Percentiles rank a stretch among this genome's conserved stretches.
These are phyloP conservation scores for Conticribra guillardii DNA, from an alignment of 108 stramenopile species.

Conservation along the genomic window DNA sequence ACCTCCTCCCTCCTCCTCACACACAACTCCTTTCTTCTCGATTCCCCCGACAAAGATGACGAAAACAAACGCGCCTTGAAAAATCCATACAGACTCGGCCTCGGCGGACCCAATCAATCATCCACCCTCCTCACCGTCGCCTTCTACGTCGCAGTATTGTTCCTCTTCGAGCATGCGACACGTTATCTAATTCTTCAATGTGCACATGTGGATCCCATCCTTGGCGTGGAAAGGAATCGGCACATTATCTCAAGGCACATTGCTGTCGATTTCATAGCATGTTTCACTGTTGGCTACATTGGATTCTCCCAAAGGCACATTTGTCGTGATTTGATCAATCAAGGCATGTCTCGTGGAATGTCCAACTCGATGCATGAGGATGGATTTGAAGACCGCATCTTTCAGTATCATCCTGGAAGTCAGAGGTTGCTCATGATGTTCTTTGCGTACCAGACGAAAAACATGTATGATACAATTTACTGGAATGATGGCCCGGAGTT, in stretches of 20 bases:
- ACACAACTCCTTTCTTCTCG: slow-evolving; percentile 32
- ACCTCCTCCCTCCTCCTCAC: slow-evolving; percentile 36
- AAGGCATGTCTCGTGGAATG: background rate
- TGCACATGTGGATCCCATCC: slow-evolving; percentile 55
- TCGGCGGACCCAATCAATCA: slow-evolving; percentile 39
- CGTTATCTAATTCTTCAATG: slow-evolving; percentile 5
- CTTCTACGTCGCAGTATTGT: slow-evolving; percentile 37
- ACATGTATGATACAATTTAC: slow-evolving; percentile 76
- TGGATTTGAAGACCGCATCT: slow-evolving; percentile 61
- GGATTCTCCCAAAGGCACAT: slow-evolving; percentile 54
- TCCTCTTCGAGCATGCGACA: slow-evolving; percentile 23
- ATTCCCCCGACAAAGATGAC: slow-evolving; percentile 20
- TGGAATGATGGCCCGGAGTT: slow-evolving; percentile 88
- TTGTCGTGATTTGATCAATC: slow-evolving; percentile 40
- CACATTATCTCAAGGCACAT: slow-evolving; percentile 81
- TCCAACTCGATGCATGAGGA: slow-evolving; percentile 36
- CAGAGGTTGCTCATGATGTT: slow-evolving; percentile 63
- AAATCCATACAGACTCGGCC: slow-evolving; percentile 32
- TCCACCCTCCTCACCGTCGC: slow-evolving; percentile 48
- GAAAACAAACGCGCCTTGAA: slow-evolving; percentile 18
- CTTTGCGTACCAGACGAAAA: slow-evolving; percentile 85
- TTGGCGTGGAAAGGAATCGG: slow-evolving; percentile 63
- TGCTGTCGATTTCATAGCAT: slow-evolving; percentile 66
- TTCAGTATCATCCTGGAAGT: slow-evolving; percentile 63
- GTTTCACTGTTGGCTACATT: slow-evolving; percentile 55